Base-by-base conservation (phyloP, 495 filamentous ascomycete genomes). In the Lophiotrema nucula region DNA sequence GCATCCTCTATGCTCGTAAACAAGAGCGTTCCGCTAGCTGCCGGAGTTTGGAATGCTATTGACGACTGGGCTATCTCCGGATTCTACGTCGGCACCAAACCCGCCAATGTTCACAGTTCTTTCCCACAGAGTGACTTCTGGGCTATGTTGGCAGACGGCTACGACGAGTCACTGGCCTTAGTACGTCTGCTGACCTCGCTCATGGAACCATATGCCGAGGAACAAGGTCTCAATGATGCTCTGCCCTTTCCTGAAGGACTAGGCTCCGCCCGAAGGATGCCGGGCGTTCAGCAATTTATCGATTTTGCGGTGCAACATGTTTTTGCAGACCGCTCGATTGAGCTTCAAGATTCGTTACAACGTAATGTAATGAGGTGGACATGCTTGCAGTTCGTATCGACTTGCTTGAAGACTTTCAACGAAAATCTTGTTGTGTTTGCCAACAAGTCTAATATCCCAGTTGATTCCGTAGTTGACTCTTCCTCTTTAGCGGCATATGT, bases 241-340 rank as follows among this genome's bases (percentile, higher is more conserved):
- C 72, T 97, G 18, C 85, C 92, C 0, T 97, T 97, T 68, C 89
- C 93, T 0, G 92, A 96, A 66, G 81, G 79, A 31, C 76, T 97
- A n/a, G 90, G 91, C n/a, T 79, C 81, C 12, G 77, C 82, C 6
- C 85, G 84, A 64, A 84, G 93, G 46, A 85, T 87, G 76, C 81
- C 90, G 16, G 93, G 95, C 2, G 88, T 99, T 58, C 91, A 96
- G 52, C 83, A 86, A 3, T 97, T 96, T 60, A 73, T 96, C 56
- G 95, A 99, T 74, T 96, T 95, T 67, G 81, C 88, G 18, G 56
- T 97, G 49, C 89, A 88, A 21, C 77, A 82, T 37, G 81, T 90
- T 19, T 86, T 96, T 56, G 78, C 81, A 12, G 70, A 75, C 37
- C 86, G 81, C 55, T 68, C 79, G n/a, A 72, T 70, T 10, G 84